These are phyloP conservation scores for Sclerotinia minor DNA, from an alignment of 2,329 filamentous ascomycete genomes.

Conservation along the genomic window DNA sequence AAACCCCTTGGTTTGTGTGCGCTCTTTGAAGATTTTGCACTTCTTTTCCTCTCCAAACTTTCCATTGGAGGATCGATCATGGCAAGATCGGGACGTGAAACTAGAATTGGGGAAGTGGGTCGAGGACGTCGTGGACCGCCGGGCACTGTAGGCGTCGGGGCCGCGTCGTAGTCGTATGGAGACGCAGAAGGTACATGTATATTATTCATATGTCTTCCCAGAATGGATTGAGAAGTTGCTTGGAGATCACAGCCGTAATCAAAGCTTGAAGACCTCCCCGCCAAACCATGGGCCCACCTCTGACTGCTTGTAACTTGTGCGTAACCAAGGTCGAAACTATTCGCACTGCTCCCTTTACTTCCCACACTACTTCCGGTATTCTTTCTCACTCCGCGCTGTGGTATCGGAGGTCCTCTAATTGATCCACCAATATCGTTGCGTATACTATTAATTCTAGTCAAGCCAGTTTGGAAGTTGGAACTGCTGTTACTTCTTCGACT, in stretches of 20 bases:
- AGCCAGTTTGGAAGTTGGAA: slow-evolving; percentile 64
- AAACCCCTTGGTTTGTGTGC: slow-evolving; percentile 46
- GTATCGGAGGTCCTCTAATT: slow-evolving; percentile 41
- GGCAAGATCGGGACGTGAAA: slow-evolving; percentile 33
- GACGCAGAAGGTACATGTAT: slow-evolving; percentile 28
- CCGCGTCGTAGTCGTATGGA: slow-evolving; percentile 68
- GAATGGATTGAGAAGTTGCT: slow-evolving; percentile 39
- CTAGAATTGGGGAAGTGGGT: slow-evolving; percentile 44
- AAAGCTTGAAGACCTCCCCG: slow-evolving; percentile 68
- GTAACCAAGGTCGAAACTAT: slow-evolving; percentile 66
- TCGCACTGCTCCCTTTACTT: slow-evolving; percentile 70
- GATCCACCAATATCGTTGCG: slow-evolving; percentile 43
- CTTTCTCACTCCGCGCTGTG: slow-evolving; percentile 52
- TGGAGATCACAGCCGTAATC: slow-evolving; percentile 59
- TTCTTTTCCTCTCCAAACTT: slow-evolving; percentile 56
- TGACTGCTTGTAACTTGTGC: slow-evolving; percentile 58
- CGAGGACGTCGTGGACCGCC: slow-evolving; percentile 67
- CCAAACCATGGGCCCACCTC: slow-evolving; percentile 53
- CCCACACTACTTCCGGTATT: slow-evolving; percentile 62
- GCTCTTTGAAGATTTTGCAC: slow-evolving; percentile 55
- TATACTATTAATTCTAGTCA: slow-evolving; percentile 64
- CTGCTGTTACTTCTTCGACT: slow-evolving; percentile 78
- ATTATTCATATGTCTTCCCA: slow-evolving; percentile 39
- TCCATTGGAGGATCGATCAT: slow-evolving; percentile 36
- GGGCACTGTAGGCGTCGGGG: slow-evolving; percentile 81